Percentiles rank a stretch among this genome's conserved stretches.
Evolutionary conservation across 2,329 filamentous ascomycete genomes (phyloP).

Genomic region (Trichoderma simmonsii): DNA sequence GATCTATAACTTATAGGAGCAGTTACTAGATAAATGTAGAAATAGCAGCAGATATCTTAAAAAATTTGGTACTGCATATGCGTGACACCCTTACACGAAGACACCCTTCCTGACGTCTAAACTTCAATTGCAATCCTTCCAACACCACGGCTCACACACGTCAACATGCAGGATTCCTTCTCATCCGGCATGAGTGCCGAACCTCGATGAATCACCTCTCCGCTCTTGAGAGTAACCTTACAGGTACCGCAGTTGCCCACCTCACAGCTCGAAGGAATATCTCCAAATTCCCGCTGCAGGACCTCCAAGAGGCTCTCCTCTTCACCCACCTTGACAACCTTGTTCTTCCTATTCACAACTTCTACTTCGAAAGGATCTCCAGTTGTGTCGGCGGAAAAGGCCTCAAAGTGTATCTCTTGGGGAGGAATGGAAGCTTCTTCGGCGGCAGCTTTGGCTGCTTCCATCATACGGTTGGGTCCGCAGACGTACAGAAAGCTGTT

Average conservation of each 20-base stretch:
- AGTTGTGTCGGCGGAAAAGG: constrained; percentile 50
- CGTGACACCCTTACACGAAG: not conserved
- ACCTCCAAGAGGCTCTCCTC: constrained; percentile 52
- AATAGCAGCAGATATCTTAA: no score
- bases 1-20: no score
- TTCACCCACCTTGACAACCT: constrained; percentile 43
- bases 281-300: constrained; percentile 41
- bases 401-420: constrained; percentile 58
- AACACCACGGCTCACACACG: constrained; percentile 52
- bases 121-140: constrained; percentile 44
- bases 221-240: constrained; percentile 41
- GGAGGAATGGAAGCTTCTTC: constrained; percentile 42
- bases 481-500: constrained; percentile 61
- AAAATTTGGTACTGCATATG: not conserved
- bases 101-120: not conserved
- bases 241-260: constrained; percentile 56
- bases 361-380: constrained; percentile 60
- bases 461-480: constrained; percentile 56
- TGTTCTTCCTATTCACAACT: constrained; percentile 40
- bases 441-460: constrained; percentile 44
- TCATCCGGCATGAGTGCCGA: constrained; percentile 46
- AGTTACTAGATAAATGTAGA: no score
- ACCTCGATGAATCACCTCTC: constrained; percentile 48
- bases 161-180: constrained; percentile 43
- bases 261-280: constrained; percentile 49